Conservation (phyloP, 176 grass and related monocot species). For the Secale cereale region DNA sequence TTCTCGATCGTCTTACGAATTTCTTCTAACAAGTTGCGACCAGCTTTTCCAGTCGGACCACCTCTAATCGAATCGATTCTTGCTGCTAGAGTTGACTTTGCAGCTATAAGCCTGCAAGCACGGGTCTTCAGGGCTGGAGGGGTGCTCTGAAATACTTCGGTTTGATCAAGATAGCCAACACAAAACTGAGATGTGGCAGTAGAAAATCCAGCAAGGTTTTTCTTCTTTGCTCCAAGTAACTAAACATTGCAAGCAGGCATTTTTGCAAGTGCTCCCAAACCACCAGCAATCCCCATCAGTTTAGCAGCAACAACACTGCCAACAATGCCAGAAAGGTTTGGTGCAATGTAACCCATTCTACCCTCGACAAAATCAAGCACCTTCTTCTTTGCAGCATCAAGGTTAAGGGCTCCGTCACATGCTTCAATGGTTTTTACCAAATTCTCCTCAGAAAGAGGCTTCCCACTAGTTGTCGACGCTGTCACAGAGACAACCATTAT, state of each 20-base stretch:
- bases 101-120: constrained; percentile 65
- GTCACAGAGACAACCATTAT: constrained; percentile 88
- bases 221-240: constrained; percentile 72
- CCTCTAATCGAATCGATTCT: constrained; percentile 80
- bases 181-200: constrained; percentile 67
- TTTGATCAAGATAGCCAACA: constrained; percentile 85
- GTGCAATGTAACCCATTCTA: constrained; percentile 81
- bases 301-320: constrained; percentile 81
- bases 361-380: constrained; percentile 92
- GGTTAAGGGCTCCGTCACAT: constrained; percentile 73
- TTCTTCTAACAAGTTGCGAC: constrained; percentile 70
- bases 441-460: constrained; percentile 74
- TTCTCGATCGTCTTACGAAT: constrained; percentile 83
- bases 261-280: constrained; percentile 72
- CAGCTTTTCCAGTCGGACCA: constrained; percentile 83
- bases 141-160: constrained; percentile 86
- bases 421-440: constrained; percentile 71
- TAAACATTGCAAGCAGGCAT: constrained; percentile 98
- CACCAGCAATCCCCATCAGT: constrained; percentile 83
- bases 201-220: constrained; percentile 88
- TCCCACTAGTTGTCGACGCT: constrained; percentile 85
- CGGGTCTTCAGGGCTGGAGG: constrained; percentile 62
- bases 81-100: constrained; percentile 77
- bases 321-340: constrained; percentile 88
- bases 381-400: constrained; percentile 88